Percentiles rank a stretch among this genome's conserved stretches.
phyloP scores from a whole-genome alignment of 305 asterid species.

The Fraxinus platypoda region DNA sequence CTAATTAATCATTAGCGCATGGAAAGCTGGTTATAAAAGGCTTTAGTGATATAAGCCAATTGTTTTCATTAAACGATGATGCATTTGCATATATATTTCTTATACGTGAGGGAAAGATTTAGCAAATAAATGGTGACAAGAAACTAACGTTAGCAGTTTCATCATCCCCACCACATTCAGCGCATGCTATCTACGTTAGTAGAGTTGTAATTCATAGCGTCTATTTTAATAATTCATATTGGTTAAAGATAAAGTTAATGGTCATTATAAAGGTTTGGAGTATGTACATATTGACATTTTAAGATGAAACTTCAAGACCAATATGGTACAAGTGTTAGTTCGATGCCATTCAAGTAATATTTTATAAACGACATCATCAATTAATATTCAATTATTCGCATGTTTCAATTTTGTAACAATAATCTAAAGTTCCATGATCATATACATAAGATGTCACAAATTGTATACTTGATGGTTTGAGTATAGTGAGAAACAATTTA shows the following conservation, averaged over 20 bases:
- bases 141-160: neutral
- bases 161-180: neutral
- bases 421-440: no score
- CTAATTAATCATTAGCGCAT: constrained; percentile 38
- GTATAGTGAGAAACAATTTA: no score
- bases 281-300: no score
- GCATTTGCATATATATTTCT: constrained; percentile 12
- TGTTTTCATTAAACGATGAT: constrained; percentile 20
- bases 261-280: no score
- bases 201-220: neutral
- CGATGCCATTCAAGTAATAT: no score
- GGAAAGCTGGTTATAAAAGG: constrained; percentile 12
- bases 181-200: neutral
- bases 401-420: no score
- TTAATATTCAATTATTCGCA: no score
- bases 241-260: neutral
- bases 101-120: constrained; percentile 19
- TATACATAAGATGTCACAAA: no score
- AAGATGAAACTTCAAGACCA: no score
- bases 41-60: constrained; percentile 9
- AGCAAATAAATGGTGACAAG: constrained; percentile 9
- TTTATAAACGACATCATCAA: no score
- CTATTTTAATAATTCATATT: neutral
- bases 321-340: no score
- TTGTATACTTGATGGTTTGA: no score